Evolutionary conservation across 2,329 filamentous ascomycete species (phyloP).

Genomic region (Clonostachys chloroleuca): DNA sequence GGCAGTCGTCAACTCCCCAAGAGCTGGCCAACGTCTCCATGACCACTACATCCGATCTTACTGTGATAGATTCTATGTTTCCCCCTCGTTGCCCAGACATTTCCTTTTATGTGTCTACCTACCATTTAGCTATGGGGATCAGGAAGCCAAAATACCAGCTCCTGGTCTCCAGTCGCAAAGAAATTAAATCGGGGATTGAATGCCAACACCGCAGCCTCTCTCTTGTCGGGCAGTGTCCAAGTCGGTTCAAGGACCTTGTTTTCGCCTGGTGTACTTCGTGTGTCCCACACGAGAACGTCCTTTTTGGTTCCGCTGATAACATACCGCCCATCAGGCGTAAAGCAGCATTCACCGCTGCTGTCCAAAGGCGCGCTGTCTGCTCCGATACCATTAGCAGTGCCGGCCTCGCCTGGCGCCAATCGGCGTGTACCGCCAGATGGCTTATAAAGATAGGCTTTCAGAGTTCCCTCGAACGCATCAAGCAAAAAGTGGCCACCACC

Average conservation of each 20-base stretch:
- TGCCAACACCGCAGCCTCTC: constrained; percentile 69
- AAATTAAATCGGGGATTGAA: constrained; percentile 93
- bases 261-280: constrained; percentile 44
- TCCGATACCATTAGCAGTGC: constrained; percentile 23
- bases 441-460: constrained; percentile 69
- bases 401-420: constrained; percentile 47
- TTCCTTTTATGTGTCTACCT: too few relatives aligned
- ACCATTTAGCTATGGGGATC: constrained; percentile 49
- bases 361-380: constrained; percentile 31
- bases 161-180: constrained; percentile 83
- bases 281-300: constrained; percentile 85
- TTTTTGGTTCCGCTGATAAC: constrained; percentile 74
- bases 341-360: constrained; percentile 76
- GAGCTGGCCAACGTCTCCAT: too few relatives aligned
- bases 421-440: constrained; percentile 45
- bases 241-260: constrained; percentile 59
- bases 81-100: too few relatives aligned
- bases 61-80: too few relatives aligned
- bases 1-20: too few relatives aligned
- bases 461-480: constrained; percentile 82
- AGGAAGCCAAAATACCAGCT: constrained; percentile 75
- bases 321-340: constrained; percentile 85
- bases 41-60: too few relatives aligned
- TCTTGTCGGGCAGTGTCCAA: constrained; percentile 61
- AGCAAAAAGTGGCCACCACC: constrained; percentile 84